These are phyloP conservation scores for Myrica gale DNA, from an alignment of 306 rosid genomes.

Conservation along the genomic window DNA sequence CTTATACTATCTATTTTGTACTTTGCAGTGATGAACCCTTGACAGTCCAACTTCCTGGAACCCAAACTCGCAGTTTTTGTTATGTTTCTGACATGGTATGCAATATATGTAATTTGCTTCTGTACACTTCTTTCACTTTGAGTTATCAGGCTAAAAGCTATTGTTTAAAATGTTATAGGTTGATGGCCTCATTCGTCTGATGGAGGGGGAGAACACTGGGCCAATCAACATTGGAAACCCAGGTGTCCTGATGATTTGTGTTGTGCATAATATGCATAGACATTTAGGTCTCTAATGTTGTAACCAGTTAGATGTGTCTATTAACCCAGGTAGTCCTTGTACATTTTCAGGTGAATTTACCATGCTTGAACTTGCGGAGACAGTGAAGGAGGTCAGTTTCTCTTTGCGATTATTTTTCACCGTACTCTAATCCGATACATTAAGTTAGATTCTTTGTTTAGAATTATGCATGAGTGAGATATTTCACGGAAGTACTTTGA, in stretches of 20 bases:
- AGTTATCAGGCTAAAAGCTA: neutral
- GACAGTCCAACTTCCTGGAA: slow-evolving; percentile 81
- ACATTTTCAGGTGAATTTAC: slow-evolving; percentile 83
- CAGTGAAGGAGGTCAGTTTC: slow-evolving; percentile 78
- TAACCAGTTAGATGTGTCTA: neutral
- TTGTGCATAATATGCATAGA: neutral
- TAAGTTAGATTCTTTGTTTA: neutral
- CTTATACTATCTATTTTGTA: slow-evolving; percentile 22
- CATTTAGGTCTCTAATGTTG: neutral
- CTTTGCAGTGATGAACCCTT: slow-evolving; percentile 63
- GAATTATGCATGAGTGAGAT: neutral
- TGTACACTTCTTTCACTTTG: neutral
- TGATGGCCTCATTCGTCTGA: slow-evolving; percentile 76
- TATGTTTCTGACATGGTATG: slow-evolving; percentile 75
- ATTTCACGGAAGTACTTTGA: neutral
- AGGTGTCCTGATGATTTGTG: slow-evolving; percentile 37
- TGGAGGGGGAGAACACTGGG: slow-evolving; percentile 72
- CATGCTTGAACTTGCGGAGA: slow-evolving; percentile 90
- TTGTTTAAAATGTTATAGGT: slow-evolving; percentile 46
- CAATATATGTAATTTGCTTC: slow-evolving; percentile 8
- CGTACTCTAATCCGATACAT: neutral
- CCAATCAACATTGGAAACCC: slow-evolving; percentile 93
- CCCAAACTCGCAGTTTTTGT: slow-evolving; percentile 90
- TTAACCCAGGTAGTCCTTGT: slow-evolving; percentile 11
- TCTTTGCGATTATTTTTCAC: slow-evolving; percentile 14